Conservation (phyloP, 2,329 filamentous ascomycete genomes). For the Cladosporium oxysporum region DNA sequence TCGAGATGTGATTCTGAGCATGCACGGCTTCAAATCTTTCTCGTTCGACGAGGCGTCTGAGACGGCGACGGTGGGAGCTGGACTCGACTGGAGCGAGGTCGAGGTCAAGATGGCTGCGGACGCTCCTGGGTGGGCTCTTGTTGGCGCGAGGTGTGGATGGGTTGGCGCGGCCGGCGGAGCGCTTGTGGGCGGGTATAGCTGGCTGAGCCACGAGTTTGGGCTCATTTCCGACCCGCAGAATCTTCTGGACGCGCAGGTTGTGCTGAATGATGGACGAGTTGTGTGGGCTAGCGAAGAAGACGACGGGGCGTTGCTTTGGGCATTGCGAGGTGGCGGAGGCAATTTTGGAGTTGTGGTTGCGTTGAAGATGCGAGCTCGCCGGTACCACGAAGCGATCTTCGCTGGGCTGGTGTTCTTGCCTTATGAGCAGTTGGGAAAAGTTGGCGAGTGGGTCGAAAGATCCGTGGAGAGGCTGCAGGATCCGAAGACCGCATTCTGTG, state of each 20-base stretch:
- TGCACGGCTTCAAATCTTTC: constrained; percentile 42
- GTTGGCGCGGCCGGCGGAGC: constrained; percentile 44
- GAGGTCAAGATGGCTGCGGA: constrained; percentile 39
- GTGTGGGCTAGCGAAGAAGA: constrained; percentile 42
- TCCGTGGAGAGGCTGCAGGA: constrained; percentile 30
- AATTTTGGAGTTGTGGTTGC: constrained; percentile 37
- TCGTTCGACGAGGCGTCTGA: constrained; percentile 37
- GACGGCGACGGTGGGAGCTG: constrained; percentile 40
- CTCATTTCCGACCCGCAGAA: constrained; percentile 44
- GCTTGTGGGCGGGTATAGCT: constrained; percentile 43
- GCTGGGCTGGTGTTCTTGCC: constrained; percentile 28
- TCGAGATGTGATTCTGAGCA: constrained; percentile 41
- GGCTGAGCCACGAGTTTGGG: constrained; percentile 43
- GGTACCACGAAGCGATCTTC: constrained; percentile 33
- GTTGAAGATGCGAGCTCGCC: constrained; percentile 33
- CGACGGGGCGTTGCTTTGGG: constrained; percentile 46
- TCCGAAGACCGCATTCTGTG: constrained; percentile 36
- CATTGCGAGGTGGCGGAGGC: constrained; percentile 44
- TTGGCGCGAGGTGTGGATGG: constrained; percentile 41
- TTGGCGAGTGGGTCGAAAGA: constrained; percentile 29
- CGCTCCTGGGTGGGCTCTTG: constrained; percentile 40
- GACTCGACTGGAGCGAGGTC: constrained; percentile 42
- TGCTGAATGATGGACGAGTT: constrained; percentile 40
- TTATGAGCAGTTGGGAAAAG: constrained; percentile 26
- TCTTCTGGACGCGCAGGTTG: constrained; percentile 43